Evolutionary conservation across 257 asterid species (phyloP).

Genomic region (Solanum tarapatanum): DNA sequence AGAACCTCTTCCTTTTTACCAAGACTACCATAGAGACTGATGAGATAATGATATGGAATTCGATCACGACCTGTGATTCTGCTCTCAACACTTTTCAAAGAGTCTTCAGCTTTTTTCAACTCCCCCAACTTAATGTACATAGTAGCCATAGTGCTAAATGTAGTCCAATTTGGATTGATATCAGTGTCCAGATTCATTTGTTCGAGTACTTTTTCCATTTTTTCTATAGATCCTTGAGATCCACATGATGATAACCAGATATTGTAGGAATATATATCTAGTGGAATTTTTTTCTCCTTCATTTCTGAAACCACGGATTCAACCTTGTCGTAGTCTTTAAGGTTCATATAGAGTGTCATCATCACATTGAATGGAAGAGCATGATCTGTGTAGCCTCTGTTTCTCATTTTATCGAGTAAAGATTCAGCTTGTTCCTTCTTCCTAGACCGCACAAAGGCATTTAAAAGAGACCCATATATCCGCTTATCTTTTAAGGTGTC

Average conservation of each 20-base stretch:
- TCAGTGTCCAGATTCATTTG: conserved; percentile 49
- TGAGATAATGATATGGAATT: conserved; percentile 62
- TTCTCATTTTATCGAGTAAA: conserved; percentile 45
- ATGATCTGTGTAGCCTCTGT: conserved; percentile 43
- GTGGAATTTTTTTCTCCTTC: conserved; percentile 40
- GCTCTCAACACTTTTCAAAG: conserved; percentile 51
- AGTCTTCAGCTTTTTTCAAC: conserved; percentile 47
- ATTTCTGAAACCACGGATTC: conserved; percentile 52
- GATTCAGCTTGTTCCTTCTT: conserved; percentile 76
- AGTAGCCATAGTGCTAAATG: conserved; percentile 84
- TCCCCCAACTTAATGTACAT: conserved; percentile 44
- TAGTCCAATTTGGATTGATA: conserved; percentile 70
- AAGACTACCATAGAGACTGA: conserved; percentile 57
- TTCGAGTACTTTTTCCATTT: conserved; percentile 59
- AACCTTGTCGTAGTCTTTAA: conserved; percentile 42
- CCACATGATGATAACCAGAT: conserved; percentile 74
- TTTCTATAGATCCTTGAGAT: conserved; percentile 40
- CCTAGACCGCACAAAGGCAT: conserved; percentile 54
- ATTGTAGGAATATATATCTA: conserved; percentile 67
- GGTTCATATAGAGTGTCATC: conserved; percentile 78
- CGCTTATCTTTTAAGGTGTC: conserved; percentile 67
- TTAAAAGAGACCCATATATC: conserved; percentile 72
- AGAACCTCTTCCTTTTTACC: conserved; percentile 67
- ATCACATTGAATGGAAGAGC: conserved; percentile 74
- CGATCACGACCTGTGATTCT: conserved; percentile 61